Base-by-base conservation (phyloP, 2,329 filamentous ascomycete genomes). In the Ceratocystis variospora region DNA sequence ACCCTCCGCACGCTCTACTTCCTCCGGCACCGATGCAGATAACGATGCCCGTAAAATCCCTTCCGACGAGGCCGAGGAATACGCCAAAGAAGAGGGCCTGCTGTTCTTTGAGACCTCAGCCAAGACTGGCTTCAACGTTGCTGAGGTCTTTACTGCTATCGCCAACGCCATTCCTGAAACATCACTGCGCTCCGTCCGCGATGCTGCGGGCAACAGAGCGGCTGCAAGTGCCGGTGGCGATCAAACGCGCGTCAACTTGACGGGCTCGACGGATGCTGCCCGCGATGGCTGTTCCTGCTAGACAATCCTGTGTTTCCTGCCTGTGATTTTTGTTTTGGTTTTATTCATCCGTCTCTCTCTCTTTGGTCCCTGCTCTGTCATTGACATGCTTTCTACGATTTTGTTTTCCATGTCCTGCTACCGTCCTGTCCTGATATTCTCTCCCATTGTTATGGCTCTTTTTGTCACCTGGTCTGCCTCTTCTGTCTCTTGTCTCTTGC, bases 101-200 rank as follows among this genome's bases (percentile, higher is more conserved):
- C 77, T 99, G 70, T 99, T 99, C 79, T 97, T 96, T 75, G 94
- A 99, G 81, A 99, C 94, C 17, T 96, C 90, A 75, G 94, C 94
- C 61, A 99, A 99, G 85, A 94, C 90, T 3, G 94, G 94, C 31
- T 83, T 88, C 74, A 96, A 96, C 75, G 94, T 99, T 48, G 86
- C 88, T 64, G 93, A 96, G 72, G 94, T 99, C 41, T 99, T 99
- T 74, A 96, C 92, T 59, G 94, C 94, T 41, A 99, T 99, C 74
- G 94, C 94, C 68, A 97, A 97, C 74, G 91, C 92, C 50, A 99
- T 99, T 72, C 94, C 94, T 1, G 94, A 99, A 80, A 96, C 91
- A 64, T 96, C 90, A 69, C 79, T 97, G 75, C 97, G 97, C 84
- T 92, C 87, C 63, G 83, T 89, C 44, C 84, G 90, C 71, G 88